Evolutionary conservation across 176 grass and related monocot species (phyloP).

Genomic region (Paspalum notatum): DNA sequence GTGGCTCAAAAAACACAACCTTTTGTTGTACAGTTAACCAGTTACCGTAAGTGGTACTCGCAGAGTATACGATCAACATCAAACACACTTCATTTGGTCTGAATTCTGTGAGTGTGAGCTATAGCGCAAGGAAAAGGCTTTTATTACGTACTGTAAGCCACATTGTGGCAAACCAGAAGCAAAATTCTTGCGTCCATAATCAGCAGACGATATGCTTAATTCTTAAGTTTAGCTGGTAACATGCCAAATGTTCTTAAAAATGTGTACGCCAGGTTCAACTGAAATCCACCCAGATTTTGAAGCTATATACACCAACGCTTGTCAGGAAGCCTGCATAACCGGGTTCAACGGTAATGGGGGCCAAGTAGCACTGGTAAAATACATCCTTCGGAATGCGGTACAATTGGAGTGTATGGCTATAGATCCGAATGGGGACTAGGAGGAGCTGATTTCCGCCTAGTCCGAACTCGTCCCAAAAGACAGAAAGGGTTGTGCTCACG

Average conservation of each 20-base stretch:
- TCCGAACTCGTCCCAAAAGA: constrained; percentile 13
- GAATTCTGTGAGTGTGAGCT: not conserved
- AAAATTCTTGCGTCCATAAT: not conserved
- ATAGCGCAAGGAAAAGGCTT: too few relatives aligned
- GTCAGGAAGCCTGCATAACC: not conserved
- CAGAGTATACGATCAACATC: not conserved
- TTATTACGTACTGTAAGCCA: not conserved
- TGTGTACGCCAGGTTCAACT: not conserved
- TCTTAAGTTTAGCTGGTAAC: not conserved
- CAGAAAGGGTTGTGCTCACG: not conserved
- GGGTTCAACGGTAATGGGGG: constrained; percentile 20
- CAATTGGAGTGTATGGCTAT: constrained; percentile 1
- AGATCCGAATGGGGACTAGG: not conserved
- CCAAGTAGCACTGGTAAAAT: constrained; percentile 29
- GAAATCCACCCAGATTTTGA: not conserved
- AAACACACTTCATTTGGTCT: not conserved
- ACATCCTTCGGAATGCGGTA: not conserved
- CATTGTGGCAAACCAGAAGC: not conserved
- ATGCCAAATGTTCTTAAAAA: constrained; percentile 2
- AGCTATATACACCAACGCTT: too few relatives aligned
- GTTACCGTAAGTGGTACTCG: not conserved
- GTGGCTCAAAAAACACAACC: not conserved
- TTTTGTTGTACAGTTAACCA: not conserved
- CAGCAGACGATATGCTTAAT: not conserved
- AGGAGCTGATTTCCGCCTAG: not conserved